phyloP scores from a whole-genome alignment of 352 stramenopile species.

The Phytophthora foliorum region DNA sequence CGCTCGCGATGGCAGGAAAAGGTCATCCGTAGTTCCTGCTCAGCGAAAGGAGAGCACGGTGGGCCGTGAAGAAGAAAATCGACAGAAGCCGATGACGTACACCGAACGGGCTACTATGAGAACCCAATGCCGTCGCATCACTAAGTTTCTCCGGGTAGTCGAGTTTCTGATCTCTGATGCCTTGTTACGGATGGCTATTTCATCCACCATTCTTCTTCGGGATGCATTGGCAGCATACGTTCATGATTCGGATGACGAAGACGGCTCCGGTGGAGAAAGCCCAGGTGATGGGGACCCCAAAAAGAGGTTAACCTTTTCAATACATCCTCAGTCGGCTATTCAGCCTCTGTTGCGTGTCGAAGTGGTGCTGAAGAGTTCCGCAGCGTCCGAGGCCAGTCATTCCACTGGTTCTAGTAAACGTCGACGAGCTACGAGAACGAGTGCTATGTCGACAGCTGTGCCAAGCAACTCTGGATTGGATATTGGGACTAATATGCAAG shows the following conservation, averaged over 20 bases:
- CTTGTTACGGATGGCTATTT: conserved; percentile 76
- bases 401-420: neutral
- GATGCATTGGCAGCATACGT: conserved; percentile 58
- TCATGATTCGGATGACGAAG: conserved; percentile 8
- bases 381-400: neutral
- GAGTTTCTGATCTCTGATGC: conserved; percentile 92
- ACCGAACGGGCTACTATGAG: conserved; percentile 94
- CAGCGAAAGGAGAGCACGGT: conserved; percentile 28
- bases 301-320: neutral
- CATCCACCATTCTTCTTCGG: conserved; percentile 54
- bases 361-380: conserved; percentile 40
- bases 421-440: conserved; percentile 7
- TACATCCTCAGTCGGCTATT: neutral
- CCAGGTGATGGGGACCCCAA: conserved; percentile 3
- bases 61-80: conserved; percentile 13
- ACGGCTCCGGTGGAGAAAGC: conserved; percentile 7
- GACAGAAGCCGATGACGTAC: conserved; percentile 91
- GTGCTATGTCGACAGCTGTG: neutral
- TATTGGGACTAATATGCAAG: neutral
- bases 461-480: neutral
- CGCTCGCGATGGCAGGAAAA: conserved; percentile 7
- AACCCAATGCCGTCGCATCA: conserved; percentile 92
- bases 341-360: conserved; percentile 84
- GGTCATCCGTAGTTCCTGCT: conserved; percentile 18
- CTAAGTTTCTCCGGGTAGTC: conserved; percentile 92